Conservation (phyloP, 768 basidiomycete species). For the Gloeostereum incarnatum region DNA sequence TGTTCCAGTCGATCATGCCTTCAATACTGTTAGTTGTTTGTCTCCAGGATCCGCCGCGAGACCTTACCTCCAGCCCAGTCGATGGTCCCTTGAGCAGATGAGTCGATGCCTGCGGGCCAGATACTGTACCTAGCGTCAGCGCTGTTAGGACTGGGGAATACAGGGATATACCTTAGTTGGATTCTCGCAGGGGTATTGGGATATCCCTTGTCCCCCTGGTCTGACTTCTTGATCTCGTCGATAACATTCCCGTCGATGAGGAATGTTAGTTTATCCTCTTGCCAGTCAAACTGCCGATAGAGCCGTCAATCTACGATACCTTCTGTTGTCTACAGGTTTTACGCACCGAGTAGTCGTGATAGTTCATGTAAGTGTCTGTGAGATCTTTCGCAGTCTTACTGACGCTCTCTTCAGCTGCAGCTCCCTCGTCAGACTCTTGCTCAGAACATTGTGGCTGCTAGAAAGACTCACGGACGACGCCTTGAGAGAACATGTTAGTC, state of each 20-base stretch:
- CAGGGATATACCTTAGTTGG: slow-evolving; percentile 52
- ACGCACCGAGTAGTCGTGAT: slow-evolving; percentile 69
- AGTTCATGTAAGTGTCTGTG: slow-evolving; percentile 57
- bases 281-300: slow-evolving; percentile 65
- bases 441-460: background rate
- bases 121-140: slow-evolving; percentile 26
- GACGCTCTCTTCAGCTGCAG: slow-evolving; percentile 31
- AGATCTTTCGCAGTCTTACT: slow-evolving; percentile 40
- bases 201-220: slow-evolving; percentile 56
- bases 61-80: slow-evolving; percentile 64
- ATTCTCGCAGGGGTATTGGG: slow-evolving; percentile 76
- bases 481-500: slow-evolving; percentile 78
- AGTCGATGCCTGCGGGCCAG: slow-evolving; percentile 72
- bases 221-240: slow-evolving; percentile 54
- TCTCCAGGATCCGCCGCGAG: background rate
- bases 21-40: background rate
- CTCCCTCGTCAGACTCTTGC: background rate
- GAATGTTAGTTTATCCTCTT: slow-evolving; percentile 56
- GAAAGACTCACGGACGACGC: slow-evolving; percentile 45
- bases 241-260: slow-evolving; percentile 63
- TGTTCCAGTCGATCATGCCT: slow-evolving; percentile 71
- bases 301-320: background rate
- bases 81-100: slow-evolving; percentile 60
- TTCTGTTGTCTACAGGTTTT: background rate
- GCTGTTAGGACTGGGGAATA: background rate